Conservation (phyloP, 805 yeast species). For the Cyberlindnera euphorbiae region DNA sequence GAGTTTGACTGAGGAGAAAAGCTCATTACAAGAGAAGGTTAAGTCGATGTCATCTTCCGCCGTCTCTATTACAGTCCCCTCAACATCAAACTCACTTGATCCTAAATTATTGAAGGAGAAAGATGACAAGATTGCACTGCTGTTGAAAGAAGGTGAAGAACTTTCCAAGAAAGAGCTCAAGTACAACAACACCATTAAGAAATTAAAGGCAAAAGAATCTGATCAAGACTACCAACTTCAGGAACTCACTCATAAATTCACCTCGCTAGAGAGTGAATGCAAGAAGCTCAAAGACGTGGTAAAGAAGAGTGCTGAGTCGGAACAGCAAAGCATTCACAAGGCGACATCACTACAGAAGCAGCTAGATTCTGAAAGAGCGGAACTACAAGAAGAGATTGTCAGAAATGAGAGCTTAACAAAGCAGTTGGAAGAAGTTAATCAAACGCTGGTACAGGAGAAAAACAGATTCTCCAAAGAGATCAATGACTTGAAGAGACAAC, state of each 20-base stretch:
- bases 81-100: slow-evolving; percentile 5
- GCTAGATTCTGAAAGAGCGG: slow-evolving; percentile 18
- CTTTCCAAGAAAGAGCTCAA: slow-evolving; percentile 68
- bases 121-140: slow-evolving; percentile 56
- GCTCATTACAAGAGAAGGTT: slow-evolving; percentile 21
- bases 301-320: slow-evolving; percentile 21
- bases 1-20: slow-evolving; percentile 20
- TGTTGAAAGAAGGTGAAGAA: slow-evolving; percentile 72
- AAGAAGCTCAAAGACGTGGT: slow-evolving; percentile 25
- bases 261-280: slow-evolving; percentile 22
- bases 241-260: slow-evolving; percentile 10
- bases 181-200: slow-evolving; percentile 60
- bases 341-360: slow-evolving; percentile 21
- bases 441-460: slow-evolving; percentile 22
- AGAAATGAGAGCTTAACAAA: slow-evolving; percentile 22
- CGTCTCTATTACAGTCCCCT: background rate
- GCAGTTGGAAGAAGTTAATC: slow-evolving; percentile 23
- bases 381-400: slow-evolving; percentile 18
- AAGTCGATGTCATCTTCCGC: slow-evolving; percentile 10
- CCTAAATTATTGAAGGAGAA: slow-evolving; percentile 35
- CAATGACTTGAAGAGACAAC: slow-evolving; percentile 26
- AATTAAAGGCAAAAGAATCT: slow-evolving; percentile 44
- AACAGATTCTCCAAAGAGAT: slow-evolving; percentile 25
- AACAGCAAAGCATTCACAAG: slow-evolving; percentile 23
- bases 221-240: slow-evolving; percentile 33